Evolutionary conservation across 208 protist species (phyloP), one percentile per base, ranked within the genome.

Genomic region (Trypanosoma scelopori): DNA sequence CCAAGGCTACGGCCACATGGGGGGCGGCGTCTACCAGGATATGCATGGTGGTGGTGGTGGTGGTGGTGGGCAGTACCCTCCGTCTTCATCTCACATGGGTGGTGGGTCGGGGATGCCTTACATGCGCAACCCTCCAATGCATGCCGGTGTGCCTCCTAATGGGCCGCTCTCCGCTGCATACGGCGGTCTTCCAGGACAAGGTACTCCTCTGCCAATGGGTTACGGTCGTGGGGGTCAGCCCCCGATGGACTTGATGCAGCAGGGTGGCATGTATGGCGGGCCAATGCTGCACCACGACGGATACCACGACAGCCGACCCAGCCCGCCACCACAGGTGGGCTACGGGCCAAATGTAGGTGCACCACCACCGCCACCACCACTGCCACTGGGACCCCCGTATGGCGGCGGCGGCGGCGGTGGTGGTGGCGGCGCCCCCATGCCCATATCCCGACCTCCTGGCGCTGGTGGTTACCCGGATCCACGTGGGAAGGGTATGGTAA

Each of bases 91-190:
- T 0, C 66, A 72, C 52, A 77, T 77, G 72, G 72, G 71, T 20
- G 69, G 58, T 9, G 69, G 65, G 12, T 52, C 65, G 22, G 59
- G 76, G 45, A 74, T 78, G 71, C 71, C 62, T 41, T 69, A 68
- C 45, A 78, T 81, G 72, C 66, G 71, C 16, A 70, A 60, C 51
- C 55, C 48, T 13, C 69, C 63, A 43, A 81, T 81, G 76, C 57
- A 70, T 45, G 64, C 59, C 20, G 60, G 65, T 32, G 55, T 62
- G 11, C 55, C 65, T 22, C 55, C 65, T 32, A 43, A 18, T 57
- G 55, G 30, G 23, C 51, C 55, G 13, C 32, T 53, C 15, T 48
- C 65, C 23, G 65, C 55, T 37, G 35, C 43, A 0, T 71, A 71
- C 43, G 56, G 56, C 35, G 66, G 55, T 12, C 28, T 62, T 42